Evolutionary conservation across 2,329 filamentous ascomycete genomes (phyloP).

Genomic region (Blastomyces percursus): DNA sequence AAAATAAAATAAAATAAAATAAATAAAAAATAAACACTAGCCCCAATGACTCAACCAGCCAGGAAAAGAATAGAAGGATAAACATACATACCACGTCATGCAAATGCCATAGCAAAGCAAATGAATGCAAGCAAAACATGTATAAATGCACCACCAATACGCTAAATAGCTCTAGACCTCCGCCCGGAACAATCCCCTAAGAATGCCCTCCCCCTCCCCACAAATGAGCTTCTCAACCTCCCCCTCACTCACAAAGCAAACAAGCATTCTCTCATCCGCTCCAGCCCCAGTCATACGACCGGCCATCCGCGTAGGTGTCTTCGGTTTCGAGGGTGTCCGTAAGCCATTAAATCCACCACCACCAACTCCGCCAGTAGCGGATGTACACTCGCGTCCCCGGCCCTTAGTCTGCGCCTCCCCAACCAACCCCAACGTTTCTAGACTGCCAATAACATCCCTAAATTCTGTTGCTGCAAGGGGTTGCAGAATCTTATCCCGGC

Average conservation of each 20-base stretch:
- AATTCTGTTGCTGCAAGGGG: constrained; percentile 88
- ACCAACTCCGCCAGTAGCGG: neutral
- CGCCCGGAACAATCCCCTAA: constrained; percentile 31
- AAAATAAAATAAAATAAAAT: neutral
- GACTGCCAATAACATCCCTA: constrained; percentile 75
- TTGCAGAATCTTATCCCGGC: constrained; percentile 75
- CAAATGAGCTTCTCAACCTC: constrained; percentile 62
- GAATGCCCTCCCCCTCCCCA: constrained; percentile 41
- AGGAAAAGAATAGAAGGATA: neutral
- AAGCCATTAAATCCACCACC: neutral
- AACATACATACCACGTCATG: neutral
- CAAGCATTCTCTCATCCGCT: constrained; percentile 64
- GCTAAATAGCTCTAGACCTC: constrained; percentile 15
- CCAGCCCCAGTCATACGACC: neutral
- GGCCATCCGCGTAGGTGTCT: neutral
- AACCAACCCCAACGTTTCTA: constrained; percentile 79
- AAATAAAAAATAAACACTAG: neutral
- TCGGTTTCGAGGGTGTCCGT: constrained; percentile 28
- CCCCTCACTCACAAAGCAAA: constrained; percentile 67
- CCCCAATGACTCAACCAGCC: neutral
- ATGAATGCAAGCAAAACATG: neutral
- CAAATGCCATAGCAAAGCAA: neutral
- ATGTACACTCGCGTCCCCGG: constrained; percentile 34
- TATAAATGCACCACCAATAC: constrained; percentile 8
- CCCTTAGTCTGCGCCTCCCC: constrained; percentile 54